Base-by-base conservation (phyloP, 345 rosid species). In the Excoecaria agallocha region DNA sequence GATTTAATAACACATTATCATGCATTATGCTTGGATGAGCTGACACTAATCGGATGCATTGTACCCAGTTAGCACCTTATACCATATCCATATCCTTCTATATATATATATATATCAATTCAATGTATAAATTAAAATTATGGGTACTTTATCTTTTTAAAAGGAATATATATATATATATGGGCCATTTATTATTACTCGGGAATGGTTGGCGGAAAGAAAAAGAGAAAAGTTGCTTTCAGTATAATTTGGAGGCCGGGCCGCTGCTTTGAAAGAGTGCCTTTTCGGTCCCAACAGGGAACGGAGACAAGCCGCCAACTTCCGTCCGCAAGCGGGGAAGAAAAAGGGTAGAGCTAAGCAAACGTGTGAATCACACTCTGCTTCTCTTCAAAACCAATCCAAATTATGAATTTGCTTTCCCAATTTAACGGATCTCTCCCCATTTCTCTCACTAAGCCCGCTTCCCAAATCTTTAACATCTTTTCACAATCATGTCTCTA, bases 401-500 rank as follows among this genome's bases (percentile, higher is more conserved):
- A 67, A 45, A 43, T n/a, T 62, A 20, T 15, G 3, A 76, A 55
- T 56, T 82, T 75, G 82, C n/a, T 65, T 67, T n/a, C 79, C 78
- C 73, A 76, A 74, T 68, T 77, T 63, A 62, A 24, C 80, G 82
- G 86, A 76, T 82, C 78, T 78, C 82, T 46, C 25, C 73, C 12
- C 46, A n/a, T 8, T 35, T 24, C 59, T 7, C 50, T 20, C 37
- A 43, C 68, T 19, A 55, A 20, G 60, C 50, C 51, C 22, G 13
- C 51, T 61, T 20, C 45, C 11, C 39, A 39, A 15, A 43, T 11
- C 30, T 43, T 43, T 25, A 52, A n/a, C 11, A 54, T 20, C 66
- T 24, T 38, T 9, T 15, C 59, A 71, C 55, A 56, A 74, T 6
- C 79, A 82, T 89, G 90, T 82, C 97, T 81, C 79, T 90, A 37